A percentile compares a stretch with the other conserved stretches of the same genome.
These are phyloP conservation scores for Oryza punctata DNA, from an alignment of 176 grass and related monocot species.

Conservation along the genomic window DNA sequence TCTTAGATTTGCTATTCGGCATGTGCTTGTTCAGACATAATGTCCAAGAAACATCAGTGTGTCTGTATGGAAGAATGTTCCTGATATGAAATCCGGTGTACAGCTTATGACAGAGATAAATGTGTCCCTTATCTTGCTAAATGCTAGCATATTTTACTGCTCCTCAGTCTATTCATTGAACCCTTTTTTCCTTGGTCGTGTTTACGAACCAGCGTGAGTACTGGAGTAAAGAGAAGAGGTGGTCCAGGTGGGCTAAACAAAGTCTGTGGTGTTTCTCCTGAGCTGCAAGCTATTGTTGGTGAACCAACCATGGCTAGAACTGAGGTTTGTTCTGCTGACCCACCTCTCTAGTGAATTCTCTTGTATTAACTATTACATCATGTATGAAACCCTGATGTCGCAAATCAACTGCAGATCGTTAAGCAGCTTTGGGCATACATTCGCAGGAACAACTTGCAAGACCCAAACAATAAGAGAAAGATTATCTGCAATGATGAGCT, in stretches of 20 bases:
- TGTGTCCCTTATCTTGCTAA: slow-evolving; percentile 21
- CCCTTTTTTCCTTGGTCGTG: neutral
- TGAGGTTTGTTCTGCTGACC: slow-evolving; percentile 55
- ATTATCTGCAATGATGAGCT: slow-evolving; percentile 95
- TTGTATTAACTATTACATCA: slow-evolving; percentile 27
- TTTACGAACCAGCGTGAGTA: slow-evolving; percentile 52
- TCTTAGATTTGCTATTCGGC: slow-evolving; percentile 13
- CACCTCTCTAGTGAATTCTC: slow-evolving; percentile 12
- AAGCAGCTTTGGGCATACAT: slow-evolving; percentile 96
- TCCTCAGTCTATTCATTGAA: slow-evolving; percentile 14
- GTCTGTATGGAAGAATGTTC: slow-evolving; percentile 16
- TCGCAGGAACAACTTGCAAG: slow-evolving; percentile 84
- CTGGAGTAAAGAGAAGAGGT: slow-evolving; percentile 81
- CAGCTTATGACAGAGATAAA: neutral
- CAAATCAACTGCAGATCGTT: slow-evolving; percentile 64
- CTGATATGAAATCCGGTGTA: neutral
- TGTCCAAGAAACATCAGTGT: slow-evolving; percentile 8
- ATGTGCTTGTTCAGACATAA: neutral
- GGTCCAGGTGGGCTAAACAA: slow-evolving; percentile 95
- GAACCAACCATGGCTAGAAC: slow-evolving; percentile 99
- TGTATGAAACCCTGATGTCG: slow-evolving; percentile 6
- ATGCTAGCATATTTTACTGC: neutral
- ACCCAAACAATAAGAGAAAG: slow-evolving; percentile 94
- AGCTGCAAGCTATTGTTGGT: slow-evolving; percentile 91
- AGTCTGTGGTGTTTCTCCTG: slow-evolving; percentile 91